Evolutionary conservation across 2,329 filamentous ascomycete species (phyloP).

Genomic region (Fusarium kyushuense): DNA sequence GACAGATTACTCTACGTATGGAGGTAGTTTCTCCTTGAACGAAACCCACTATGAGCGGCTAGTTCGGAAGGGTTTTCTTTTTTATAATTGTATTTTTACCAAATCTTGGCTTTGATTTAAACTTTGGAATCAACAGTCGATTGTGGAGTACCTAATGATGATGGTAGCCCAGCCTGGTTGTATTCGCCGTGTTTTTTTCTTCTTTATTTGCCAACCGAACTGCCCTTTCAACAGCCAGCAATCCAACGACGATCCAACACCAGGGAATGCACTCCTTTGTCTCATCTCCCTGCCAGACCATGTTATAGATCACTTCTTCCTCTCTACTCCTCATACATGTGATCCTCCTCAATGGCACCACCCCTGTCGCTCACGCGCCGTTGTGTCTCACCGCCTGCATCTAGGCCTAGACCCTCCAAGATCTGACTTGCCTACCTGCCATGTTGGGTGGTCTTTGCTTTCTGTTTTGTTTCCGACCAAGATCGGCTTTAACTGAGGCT

Average conservation of each 20-base stretch:
- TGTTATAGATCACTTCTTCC: neutral
- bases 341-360: constrained; percentile 4
- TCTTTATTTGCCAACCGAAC: neutral
- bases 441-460: neutral
- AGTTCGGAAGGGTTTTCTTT: neutral
- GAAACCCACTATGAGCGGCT: neutral
- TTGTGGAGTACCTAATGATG: constrained; percentile 4
- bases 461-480: constrained; percentile 10
- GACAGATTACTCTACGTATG: neutral
- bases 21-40: neutral
- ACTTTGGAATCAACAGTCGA: neutral
- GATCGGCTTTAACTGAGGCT: constrained; percentile 15
- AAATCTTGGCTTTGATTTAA: neutral
- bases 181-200: too few relatives aligned
- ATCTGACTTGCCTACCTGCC: neutral
- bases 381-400: constrained; percentile 35
- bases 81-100: neutral
- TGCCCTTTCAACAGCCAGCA: neutral
- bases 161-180: constrained; percentile 13
- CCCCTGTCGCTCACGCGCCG: constrained; percentile 29
- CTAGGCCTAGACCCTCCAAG: constrained; percentile 1
- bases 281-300: neutral
- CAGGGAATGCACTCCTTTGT: constrained; percentile 2
- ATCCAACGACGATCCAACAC: constrained; percentile 3
- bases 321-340: neutral